These are phyloP conservation scores for Pythium guiyangense DNA, from an alignment of 352 stramenopile genomes.

Conservation along the genomic window DNA sequence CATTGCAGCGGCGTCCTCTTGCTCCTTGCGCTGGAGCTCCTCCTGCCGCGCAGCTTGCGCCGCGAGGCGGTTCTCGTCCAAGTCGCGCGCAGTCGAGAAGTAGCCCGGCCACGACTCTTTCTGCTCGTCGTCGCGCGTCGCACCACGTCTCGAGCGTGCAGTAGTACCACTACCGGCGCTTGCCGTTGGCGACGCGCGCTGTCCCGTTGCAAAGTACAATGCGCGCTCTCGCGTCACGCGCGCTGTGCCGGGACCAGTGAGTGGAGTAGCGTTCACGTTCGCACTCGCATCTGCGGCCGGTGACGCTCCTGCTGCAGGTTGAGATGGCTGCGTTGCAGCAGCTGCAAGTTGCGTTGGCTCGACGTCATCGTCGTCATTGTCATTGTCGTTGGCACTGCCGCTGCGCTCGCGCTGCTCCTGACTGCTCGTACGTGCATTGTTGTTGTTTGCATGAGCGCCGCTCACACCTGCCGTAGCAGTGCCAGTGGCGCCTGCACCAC, in stretches of 20 bases:
- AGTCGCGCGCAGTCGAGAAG: conserved; percentile 56
- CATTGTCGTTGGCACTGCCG: not conserved
- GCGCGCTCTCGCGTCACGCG: no score
- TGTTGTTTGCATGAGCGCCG: no score
- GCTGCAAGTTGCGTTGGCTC: not conserved
- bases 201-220: conserved; percentile 42
- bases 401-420: not conserved
- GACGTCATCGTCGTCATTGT: not conserved
- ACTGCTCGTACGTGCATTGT: not conserved
- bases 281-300: no score
- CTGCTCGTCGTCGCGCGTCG: conserved; percentile 2
- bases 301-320: no score
- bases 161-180: not conserved
- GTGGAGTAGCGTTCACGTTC: no score
- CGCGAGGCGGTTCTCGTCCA: conserved; percentile 54
- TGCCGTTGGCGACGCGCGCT: conserved; percentile 4
- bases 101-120: conserved; percentile 71
- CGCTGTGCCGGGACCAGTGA: conserved; percentile 19
- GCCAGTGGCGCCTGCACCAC: no score
- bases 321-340: no score
- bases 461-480: no score
- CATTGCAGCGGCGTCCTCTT: conserved; percentile 12
- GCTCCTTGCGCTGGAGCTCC: conserved; percentile 36
- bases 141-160: no score
- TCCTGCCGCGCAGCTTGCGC: conserved; percentile 56